phyloP scores from a whole-genome alignment of 805 yeast species.

The Starmerella powellii region DNA sequence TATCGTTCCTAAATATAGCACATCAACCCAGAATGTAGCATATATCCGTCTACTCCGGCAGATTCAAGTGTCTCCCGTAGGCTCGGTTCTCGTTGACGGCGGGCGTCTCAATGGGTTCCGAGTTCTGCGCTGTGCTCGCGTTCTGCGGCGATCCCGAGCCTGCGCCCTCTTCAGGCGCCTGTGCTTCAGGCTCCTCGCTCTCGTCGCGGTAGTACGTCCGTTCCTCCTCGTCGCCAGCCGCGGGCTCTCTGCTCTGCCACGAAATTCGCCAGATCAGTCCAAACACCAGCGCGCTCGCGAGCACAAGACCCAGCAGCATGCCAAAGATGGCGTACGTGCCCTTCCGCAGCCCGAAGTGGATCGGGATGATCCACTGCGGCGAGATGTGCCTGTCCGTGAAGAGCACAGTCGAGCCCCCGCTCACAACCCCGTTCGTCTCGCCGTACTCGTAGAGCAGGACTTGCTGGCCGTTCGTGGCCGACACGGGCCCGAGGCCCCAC shows the following conservation, averaged over 20 bases:
- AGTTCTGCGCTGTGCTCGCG: not conserved
- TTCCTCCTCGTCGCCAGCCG: conserved; percentile 3
- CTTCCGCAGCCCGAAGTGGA: conserved; percentile 26
- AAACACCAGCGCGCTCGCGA: conserved; percentile 11
- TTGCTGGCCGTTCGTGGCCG: conserved; percentile 23
- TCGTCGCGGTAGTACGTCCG: not conserved
- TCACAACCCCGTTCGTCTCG: conserved; percentile 17
- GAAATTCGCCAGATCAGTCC: conserved; percentile 10
- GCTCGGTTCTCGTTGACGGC: conserved; percentile 23
- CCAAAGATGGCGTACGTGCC: conserved; percentile 26
- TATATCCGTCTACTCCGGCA: conserved; percentile 20
- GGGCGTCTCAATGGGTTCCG: conserved; percentile 24
- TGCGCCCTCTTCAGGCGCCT: not conserved
- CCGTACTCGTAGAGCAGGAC: conserved; percentile 21
- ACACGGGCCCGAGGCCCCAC: conserved; percentile 18
- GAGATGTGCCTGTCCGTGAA: conserved; percentile 27
- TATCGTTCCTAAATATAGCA: not conserved
- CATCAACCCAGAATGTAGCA: conserved; percentile 23
- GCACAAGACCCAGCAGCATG: conserved; percentile 15
- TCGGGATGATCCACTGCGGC: conserved; percentile 29
- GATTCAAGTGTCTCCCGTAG: conserved; percentile 25
- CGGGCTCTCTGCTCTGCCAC: conserved; percentile 11
- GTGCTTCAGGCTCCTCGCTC: conserved; percentile 6
- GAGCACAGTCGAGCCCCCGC: conserved; percentile 25
- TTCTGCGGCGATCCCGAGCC: not conserved